These are phyloP conservation scores for Boletellus ananas DNA, from an alignment of 768 basidiomycete species.

Conservation along the genomic window DNA sequence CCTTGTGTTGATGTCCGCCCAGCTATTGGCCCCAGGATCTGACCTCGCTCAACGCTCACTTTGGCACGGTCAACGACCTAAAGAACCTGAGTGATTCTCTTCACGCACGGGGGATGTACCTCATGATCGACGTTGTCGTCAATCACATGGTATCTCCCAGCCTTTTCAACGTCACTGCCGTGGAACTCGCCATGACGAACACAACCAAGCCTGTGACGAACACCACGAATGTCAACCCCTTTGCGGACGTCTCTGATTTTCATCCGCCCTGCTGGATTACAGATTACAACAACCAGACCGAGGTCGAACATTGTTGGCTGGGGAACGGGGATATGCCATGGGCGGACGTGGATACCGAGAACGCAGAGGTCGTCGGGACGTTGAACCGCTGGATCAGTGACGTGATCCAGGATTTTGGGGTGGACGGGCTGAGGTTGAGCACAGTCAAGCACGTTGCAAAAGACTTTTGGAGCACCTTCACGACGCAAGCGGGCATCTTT, in stretches of 20 bases:
- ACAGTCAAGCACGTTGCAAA: constrained; percentile 55
- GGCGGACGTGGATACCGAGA: constrained; percentile 56
- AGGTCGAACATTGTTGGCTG: constrained; percentile 58
- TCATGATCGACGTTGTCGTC: constrained; percentile 62
- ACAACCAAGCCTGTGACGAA: constrained; percentile 11
- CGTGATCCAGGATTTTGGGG: constrained; percentile 43
- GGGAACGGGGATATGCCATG: constrained; percentile 52
- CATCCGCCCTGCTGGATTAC: constrained; percentile 40
- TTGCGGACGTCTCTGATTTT: constrained; percentile 35
- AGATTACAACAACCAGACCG: constrained; percentile 44
- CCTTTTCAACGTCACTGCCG: constrained; percentile 24
- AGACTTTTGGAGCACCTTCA: constrained; percentile 54
- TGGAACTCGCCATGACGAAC: constrained; percentile 15
- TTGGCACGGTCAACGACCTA: constrained; percentile 50
- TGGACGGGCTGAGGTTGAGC: constrained; percentile 58
- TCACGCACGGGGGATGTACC: constrained; percentile 51
- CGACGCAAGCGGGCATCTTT: constrained; percentile 45
- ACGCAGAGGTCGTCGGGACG: constrained; percentile 38
- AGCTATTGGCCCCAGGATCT: constrained; percentile 54
- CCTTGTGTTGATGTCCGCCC: background rate
- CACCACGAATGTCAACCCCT: constrained; percentile 26
- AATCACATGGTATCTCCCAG: constrained; percentile 51
- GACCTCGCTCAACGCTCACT: constrained; percentile 46
- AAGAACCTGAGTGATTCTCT: constrained; percentile 44
- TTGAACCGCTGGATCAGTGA: constrained; percentile 47